Conservation (phyloP, 768 basidiomycete genomes). For the Rubroboletus pulcherrimus region DNA sequence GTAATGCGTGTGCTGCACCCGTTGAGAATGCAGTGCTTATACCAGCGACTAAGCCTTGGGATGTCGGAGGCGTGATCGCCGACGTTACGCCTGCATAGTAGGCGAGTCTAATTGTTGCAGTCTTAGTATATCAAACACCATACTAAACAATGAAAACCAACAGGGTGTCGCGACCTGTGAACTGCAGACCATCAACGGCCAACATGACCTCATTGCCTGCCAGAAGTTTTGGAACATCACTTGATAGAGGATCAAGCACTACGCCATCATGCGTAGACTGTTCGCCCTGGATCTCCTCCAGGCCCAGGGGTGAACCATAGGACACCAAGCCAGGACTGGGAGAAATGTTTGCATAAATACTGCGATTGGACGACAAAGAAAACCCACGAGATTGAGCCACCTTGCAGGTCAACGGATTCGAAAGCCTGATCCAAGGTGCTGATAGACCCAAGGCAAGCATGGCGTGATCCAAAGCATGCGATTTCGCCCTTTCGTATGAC, state of each 20-base stretch:
- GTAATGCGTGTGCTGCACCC: conserved; percentile 52
- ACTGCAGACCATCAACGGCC: conserved; percentile 73
- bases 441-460: conserved; percentile 22
- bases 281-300: conserved; percentile 55
- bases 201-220: conserved; percentile 41
- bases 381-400: conserved; percentile 55
- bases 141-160: conserved; percentile 27
- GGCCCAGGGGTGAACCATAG: conserved; percentile 44
- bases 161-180: conserved; percentile 57
- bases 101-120: conserved; percentile 48
- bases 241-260: conserved; percentile 42
- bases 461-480: conserved; percentile 43
- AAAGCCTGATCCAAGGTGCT: conserved; percentile 19
- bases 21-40: conserved; percentile 57
- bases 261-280: conserved; percentile 54
- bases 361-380: conserved; percentile 7
- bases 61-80: conserved; percentile 55
- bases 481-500: conserved; percentile 53
- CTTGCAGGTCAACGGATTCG: conserved; percentile 54
- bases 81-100: conserved; percentile 63
- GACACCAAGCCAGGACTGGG: conserved; percentile 44
- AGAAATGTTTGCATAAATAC: background rate
- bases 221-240: conserved; percentile 33
- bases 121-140: background rate
- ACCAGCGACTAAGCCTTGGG: conserved; percentile 50